These are phyloP conservation scores for Arthrobotrys musiformis DNA, from an alignment of 2,329 filamentous ascomycete species.

Conservation along the genomic window DNA sequence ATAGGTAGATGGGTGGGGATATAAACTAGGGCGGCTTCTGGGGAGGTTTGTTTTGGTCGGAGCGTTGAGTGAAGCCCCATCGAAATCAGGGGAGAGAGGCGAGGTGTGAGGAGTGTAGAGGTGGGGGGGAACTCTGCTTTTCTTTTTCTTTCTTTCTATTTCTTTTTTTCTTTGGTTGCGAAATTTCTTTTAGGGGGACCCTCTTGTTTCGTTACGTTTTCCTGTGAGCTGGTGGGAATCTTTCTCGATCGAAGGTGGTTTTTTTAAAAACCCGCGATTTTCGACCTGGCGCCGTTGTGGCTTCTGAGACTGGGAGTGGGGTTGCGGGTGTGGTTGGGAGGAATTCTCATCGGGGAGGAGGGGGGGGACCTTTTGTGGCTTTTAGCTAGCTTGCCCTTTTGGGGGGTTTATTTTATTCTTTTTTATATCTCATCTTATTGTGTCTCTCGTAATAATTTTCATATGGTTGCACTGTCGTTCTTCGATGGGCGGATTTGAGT, in stretches of 20 bases:
- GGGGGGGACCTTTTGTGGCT: neutral
- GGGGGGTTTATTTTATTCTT: neutral
- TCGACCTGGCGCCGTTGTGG: slow-evolving; percentile 52
- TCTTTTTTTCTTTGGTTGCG: slow-evolving; percentile 38
- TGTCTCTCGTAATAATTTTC: no score
- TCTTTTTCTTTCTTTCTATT: neutral
- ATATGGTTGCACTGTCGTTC: no score
- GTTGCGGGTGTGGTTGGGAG: slow-evolving; percentile 11
- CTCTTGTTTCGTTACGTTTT: neutral
- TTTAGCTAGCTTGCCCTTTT: neutral
- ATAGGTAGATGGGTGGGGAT: slow-evolving; percentile 27
- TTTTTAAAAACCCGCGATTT: slow-evolving; percentile 6
- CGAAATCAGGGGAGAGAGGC: slow-evolving; percentile 52
- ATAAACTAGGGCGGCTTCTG: slow-evolving; percentile 59
- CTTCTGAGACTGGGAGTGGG: slow-evolving; percentile 53
- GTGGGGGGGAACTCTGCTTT: slow-evolving; percentile 51
- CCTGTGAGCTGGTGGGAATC: slow-evolving; percentile 9
- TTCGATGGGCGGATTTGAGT: no score
- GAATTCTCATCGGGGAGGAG: neutral
- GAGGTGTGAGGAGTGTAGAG: slow-evolving; percentile 38
- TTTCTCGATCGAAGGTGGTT: no score
- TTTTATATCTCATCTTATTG: no score
- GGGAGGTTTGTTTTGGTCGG: slow-evolving; percentile 55
- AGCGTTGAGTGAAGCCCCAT: slow-evolving; percentile 35
- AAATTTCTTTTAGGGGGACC: slow-evolving; percentile 17